phyloP scores from a whole-genome alignment of 2,329 filamentous ascomycete genomes.

The Fusarium algeriense region DNA sequence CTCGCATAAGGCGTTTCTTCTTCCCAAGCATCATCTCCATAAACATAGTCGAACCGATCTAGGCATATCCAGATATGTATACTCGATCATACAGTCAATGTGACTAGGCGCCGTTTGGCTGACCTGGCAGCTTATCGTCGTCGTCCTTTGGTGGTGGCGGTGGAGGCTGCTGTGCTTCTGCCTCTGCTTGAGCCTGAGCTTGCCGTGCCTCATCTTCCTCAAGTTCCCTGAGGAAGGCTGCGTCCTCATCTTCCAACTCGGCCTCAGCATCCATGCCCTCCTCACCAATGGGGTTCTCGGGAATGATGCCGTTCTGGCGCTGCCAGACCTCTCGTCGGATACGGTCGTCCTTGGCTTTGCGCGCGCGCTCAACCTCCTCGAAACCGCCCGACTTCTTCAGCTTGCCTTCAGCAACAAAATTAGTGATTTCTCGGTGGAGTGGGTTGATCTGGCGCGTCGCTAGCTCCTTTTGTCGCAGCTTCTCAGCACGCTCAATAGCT shows the following conservation, averaged over 20 bases:
- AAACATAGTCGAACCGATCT: slow-evolving; percentile 20
- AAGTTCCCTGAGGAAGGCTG: slow-evolving; percentile 25
- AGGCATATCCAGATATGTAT: slow-evolving; percentile 12
- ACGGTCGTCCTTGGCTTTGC: slow-evolving; percentile 87
- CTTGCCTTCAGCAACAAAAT: slow-evolving; percentile 89
- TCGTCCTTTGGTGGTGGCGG: slow-evolving; percentile 36
- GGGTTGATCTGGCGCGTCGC: slow-evolving; percentile 79
- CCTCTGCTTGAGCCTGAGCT: slow-evolving; percentile 11
- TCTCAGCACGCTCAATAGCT: slow-evolving; percentile 97
- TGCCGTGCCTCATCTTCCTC: slow-evolving; percentile 11
- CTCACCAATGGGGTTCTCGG: slow-evolving; percentile 59
- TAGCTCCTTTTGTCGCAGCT: slow-evolving; percentile 88
- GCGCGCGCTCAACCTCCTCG: slow-evolving; percentile 89
- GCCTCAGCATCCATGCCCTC: slow-evolving; percentile 46
- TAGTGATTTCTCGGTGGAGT: slow-evolving; percentile 85
- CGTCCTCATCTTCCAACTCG: slow-evolving; percentile 26
- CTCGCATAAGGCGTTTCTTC: slow-evolving; percentile 26
- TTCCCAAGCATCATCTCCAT: slow-evolving; percentile 41
- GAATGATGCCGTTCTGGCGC: slow-evolving; percentile 68
- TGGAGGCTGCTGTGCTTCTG: slow-evolving; percentile 18
- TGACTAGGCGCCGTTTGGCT: slow-evolving; percentile 37
- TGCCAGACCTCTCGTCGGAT: slow-evolving; percentile 85
- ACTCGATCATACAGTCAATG: neutral
- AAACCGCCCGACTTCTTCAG: slow-evolving; percentile 96
- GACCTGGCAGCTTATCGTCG: slow-evolving; percentile 33